These are phyloP conservation scores for Venturia asperata DNA, from an alignment of 2,329 filamentous ascomycete genomes.

Conservation along the genomic window DNA sequence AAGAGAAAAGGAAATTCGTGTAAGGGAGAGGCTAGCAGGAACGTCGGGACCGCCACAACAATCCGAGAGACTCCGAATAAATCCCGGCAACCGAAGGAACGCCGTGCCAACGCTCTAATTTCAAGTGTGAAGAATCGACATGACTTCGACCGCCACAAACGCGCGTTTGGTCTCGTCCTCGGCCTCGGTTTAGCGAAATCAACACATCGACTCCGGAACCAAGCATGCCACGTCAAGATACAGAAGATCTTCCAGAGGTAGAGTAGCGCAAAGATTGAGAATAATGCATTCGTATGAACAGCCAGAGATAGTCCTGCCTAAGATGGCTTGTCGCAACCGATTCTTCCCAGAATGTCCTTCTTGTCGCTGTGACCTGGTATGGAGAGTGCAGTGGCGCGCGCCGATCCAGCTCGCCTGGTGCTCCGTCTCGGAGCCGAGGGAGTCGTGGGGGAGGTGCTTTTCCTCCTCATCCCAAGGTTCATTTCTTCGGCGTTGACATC, in stretches of 20 bases:
- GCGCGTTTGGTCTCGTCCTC: neutral
- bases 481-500: slow-evolving; percentile 67
- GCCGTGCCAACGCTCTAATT: slow-evolving; percentile 8
- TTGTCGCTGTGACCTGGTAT: slow-evolving; percentile 65
- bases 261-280: neutral
- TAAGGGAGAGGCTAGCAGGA: neutral
- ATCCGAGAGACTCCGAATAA: neutral
- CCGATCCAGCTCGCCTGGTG: slow-evolving; percentile 25
- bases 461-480: slow-evolving; percentile 47
- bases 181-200: neutral
- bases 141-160: neutral
- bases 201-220: neutral
- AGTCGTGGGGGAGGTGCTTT: neutral
- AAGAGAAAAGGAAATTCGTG: neutral
- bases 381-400: slow-evolving; percentile 50
- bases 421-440: slow-evolving; percentile 24
- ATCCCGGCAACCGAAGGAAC: neutral
- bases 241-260: slow-evolving; percentile 1
- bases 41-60: neutral
- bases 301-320: neutral
- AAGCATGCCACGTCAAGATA: neutral
- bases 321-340: slow-evolving; percentile 68
- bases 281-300: neutral
- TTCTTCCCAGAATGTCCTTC: slow-evolving; percentile 73
- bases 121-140: neutral